Conservation (phyloP, 192 early-diverging fungal genomes). For the Gamsiella multidivaricata region DNA sequence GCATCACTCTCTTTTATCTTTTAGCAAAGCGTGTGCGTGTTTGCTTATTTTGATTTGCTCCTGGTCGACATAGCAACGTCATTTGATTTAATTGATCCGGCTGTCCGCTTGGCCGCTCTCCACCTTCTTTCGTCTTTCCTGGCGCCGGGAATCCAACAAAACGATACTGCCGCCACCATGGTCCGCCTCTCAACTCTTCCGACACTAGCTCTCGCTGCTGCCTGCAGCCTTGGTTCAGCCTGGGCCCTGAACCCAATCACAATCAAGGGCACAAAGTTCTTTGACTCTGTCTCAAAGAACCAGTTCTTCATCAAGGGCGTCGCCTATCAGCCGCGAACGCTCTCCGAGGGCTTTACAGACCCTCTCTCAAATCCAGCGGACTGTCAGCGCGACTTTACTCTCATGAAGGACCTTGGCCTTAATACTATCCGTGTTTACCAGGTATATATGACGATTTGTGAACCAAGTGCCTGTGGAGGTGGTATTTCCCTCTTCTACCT, state of each 20-base stretch:
- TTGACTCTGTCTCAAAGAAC: constrained; percentile 74
- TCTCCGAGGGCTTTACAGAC: constrained; percentile 57
- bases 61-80: too few relatives aligned
- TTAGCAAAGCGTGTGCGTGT: too few relatives aligned
- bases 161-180: not conserved
- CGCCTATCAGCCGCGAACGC: constrained; percentile 75
- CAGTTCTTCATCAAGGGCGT: constrained; percentile 84
- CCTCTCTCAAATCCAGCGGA: constrained; percentile 68
- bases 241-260: constrained; percentile 68
- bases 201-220: not conserved
- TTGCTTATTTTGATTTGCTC: too few relatives aligned
- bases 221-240: not conserved
- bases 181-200: not conserved
- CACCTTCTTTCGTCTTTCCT: too few relatives aligned
- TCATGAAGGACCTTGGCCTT: constrained; percentile 74
- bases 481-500: not conserved
- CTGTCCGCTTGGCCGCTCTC: too few relatives aligned
- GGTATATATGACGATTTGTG: constrained; percentile 52
- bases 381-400: constrained; percentile 70
- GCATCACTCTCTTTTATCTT: too few relatives aligned
- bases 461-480: not conserved
- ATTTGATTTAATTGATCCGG: too few relatives aligned
- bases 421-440: constrained; percentile 82
- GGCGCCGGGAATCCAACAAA: too few relatives aligned
- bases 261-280: constrained; percentile 78